phyloP scores from a whole-genome alignment of 2,329 filamentous ascomycete species.

The Blastomyces gilchristii region DNA sequence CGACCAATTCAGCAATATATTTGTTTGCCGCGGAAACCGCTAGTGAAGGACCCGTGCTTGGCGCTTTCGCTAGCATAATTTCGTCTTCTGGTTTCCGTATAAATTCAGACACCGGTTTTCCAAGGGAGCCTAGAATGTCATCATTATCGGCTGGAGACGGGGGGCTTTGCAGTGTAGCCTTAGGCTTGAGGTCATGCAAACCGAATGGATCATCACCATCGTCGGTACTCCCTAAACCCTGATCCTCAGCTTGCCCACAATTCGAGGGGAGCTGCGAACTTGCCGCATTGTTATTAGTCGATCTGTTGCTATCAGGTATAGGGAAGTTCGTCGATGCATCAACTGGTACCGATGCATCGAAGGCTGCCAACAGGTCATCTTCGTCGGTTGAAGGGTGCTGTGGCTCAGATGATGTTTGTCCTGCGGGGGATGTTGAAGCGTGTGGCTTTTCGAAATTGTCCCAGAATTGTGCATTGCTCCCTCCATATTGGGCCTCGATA shows the following conservation, averaged over 20 bases:
- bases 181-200: slow-evolving; percentile 49
- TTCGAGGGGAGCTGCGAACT: slow-evolving; percentile 10
- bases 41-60: slow-evolving; percentile 6
- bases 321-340: slow-evolving; percentile 52
- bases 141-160: slow-evolving; percentile 46
- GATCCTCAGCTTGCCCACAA: slow-evolving; percentile 13
- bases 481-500: slow-evolving; percentile 68
- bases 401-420: background rate
- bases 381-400: slow-evolving; percentile 30
- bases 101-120: slow-evolving; percentile 48
- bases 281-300: slow-evolving; percentile 20
- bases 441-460: slow-evolving; percentile 52
- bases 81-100: slow-evolving; percentile 15
- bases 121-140: slow-evolving; percentile 52
- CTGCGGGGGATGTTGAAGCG: slow-evolving; percentile 28
- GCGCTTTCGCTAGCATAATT: background rate
- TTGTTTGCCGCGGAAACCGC: slow-evolving; percentile 53
- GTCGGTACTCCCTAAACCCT: slow-evolving; percentile 32
- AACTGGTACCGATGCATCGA: slow-evolving; percentile 49
- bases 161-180: slow-evolving; percentile 33
- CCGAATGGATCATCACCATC: slow-evolving; percentile 76
- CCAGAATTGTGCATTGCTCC: slow-evolving; percentile 57
- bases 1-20: slow-evolving; percentile 77
- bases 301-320: slow-evolving; percentile 30
- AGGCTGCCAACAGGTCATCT: slow-evolving; percentile 52